Percentiles rank a stretch among this genome's conserved stretches.
These are phyloP conservation scores for Takashimella tepidaria DNA, from an alignment of 1,284 basidiomycete species.

Conservation along the genomic window DNA sequence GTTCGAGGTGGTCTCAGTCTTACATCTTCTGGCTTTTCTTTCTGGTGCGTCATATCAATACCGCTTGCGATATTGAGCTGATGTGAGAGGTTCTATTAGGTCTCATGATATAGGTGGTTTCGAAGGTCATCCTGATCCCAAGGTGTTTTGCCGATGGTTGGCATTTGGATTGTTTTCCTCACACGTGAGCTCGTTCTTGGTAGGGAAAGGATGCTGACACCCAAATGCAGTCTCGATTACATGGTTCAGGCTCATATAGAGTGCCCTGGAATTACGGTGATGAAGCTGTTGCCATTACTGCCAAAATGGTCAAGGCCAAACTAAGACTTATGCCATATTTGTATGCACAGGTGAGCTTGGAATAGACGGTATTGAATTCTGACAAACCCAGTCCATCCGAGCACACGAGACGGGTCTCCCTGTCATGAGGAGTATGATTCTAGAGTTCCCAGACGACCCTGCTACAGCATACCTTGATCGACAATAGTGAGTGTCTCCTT, in stretches of 20 bases:
- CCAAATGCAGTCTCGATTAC: conserved; percentile 63
- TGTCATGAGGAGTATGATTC: conserved; percentile 65
- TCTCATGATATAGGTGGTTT: conserved; percentile 73
- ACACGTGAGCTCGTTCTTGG: conserved; percentile 30
- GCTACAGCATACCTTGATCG: conserved; percentile 61
- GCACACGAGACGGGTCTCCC: conserved; percentile 59
- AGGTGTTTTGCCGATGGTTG: conserved; percentile 71
- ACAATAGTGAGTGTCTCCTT: too few species aligned
- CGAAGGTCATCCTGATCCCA: conserved; percentile 50
- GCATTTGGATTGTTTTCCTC: conserved; percentile 53
- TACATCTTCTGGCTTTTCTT: conserved; percentile 35
- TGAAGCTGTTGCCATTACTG: conserved; percentile 61
- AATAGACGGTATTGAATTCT: too few species aligned
- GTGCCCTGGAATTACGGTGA: conserved; percentile 72
- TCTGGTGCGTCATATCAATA: conserved; percentile 62
- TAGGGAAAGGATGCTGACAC: conserved; percentile 3
- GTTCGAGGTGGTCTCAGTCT: conserved; percentile 12
- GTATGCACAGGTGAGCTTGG: too few species aligned
- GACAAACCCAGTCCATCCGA: conserved; percentile 54
- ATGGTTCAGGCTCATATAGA: conserved; percentile 65
- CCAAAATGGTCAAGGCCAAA: conserved; percentile 62
- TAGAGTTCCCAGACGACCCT: conserved; percentile 65
- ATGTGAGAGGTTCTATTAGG: too few species aligned
- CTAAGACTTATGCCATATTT: conserved; percentile 70
- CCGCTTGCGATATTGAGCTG: too few species aligned